These are phyloP conservation scores for Nepenthes alata DNA, from an alignment of 179 eudicot species.

Conservation along the genomic window DNA sequence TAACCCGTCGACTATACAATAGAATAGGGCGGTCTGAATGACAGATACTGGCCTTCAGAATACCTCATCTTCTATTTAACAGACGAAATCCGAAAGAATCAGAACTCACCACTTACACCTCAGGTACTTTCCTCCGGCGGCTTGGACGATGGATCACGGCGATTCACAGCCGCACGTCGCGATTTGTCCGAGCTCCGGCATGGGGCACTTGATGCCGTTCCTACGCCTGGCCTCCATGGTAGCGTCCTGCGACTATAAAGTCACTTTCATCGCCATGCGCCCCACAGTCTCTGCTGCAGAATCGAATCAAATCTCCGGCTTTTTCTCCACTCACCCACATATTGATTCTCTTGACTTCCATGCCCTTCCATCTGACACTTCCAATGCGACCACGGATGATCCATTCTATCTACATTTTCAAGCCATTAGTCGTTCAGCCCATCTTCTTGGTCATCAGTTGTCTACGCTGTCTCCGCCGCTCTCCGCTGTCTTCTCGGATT, in stretches of 20 bases:
- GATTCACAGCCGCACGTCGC: constrained; percentile 24
- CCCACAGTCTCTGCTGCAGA: constrained; percentile 34
- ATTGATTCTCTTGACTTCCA: constrained; percentile 26
- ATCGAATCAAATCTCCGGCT: constrained; percentile 21
- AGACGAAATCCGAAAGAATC: no score
- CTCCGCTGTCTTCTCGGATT: constrained; percentile 35
- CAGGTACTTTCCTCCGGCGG: no score
- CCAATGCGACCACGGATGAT: constrained; percentile 16
- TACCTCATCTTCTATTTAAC: no score
- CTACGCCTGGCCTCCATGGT: constrained; percentile 47
- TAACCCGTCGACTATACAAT: no score
- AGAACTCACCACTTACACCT: no score
- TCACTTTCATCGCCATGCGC: constrained; percentile 29
- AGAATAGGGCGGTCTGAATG: no score
- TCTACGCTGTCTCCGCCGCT: constrained; percentile 26
- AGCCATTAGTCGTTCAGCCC: constrained; percentile 26
- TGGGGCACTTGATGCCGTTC: constrained; percentile 48
- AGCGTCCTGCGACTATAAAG: constrained; percentile 10
- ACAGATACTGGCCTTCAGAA: no score
- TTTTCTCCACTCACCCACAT: constrained; percentile 27
- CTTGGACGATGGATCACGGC: no score
- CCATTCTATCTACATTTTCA: constrained; percentile 34
- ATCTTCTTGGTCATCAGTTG: constrained; percentile 23
- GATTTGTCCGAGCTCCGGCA: constrained; percentile 41
- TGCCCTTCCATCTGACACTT: constrained; percentile 15